A percentile compares a stretch with the other conserved stretches of the same genome.
Conservation (phyloP, 1,284 basidiomycete genomes). For the Earliella scabrosa region DNA sequence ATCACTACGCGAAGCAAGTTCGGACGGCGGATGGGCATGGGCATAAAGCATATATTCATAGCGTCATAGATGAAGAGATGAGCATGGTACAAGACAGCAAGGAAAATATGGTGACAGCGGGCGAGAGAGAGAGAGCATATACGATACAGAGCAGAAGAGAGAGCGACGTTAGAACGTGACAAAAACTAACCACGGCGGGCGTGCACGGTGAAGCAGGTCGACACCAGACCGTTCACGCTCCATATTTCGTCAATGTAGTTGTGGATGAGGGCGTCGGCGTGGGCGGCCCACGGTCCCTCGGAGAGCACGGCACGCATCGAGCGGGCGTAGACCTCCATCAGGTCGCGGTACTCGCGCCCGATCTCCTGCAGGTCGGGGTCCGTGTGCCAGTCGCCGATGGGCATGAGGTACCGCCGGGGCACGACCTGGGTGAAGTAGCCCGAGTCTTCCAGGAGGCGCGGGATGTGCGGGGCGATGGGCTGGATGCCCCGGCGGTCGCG, state of each 20-base stretch:
- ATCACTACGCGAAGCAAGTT: not conserved
- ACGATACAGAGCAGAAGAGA: not conserved
- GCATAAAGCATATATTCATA: constrained; percentile 18
- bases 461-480: constrained; percentile 40
- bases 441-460: constrained; percentile 38
- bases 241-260: constrained; percentile 47
- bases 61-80: constrained; percentile 2
- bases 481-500: constrained; percentile 38
- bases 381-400: constrained; percentile 52
- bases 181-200: constrained; percentile 20
- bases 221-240: constrained; percentile 45
- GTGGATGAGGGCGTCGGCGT: constrained; percentile 42
- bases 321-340: constrained; percentile 39
- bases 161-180: not conserved
- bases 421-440: constrained; percentile 45
- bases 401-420: constrained; percentile 40
- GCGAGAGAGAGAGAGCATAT: not conserved
- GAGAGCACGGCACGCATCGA: constrained; percentile 47
- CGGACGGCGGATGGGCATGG: not conserved
- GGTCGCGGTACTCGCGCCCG: constrained; percentile 41
- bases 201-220: constrained; percentile 44
- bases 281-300: constrained; percentile 38
- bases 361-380: constrained; percentile 36
- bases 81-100: constrained; percentile 2
- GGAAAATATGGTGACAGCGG: not conserved